These are phyloP conservation scores for Saccharum spontaneum DNA, from an alignment of 176 grass and related monocot genomes.

Conservation along the genomic window DNA sequence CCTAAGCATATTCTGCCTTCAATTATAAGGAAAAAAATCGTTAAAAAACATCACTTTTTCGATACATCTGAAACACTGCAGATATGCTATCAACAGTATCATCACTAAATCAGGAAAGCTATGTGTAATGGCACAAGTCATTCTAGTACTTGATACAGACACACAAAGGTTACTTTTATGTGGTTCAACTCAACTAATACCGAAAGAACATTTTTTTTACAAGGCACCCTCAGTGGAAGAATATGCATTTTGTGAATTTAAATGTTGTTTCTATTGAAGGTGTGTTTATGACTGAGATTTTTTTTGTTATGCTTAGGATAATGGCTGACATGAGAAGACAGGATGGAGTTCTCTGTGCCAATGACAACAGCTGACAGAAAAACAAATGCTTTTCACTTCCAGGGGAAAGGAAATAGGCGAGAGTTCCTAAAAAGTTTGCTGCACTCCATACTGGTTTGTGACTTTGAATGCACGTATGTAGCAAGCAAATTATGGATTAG, in stretches of 20 bases:
- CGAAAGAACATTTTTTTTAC: background rate
- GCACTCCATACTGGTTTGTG: background rate
- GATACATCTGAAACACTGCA: background rate
- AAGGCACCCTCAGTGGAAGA: background rate
- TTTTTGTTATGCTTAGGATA: background rate
- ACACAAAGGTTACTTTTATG: background rate
- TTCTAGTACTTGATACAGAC: background rate
- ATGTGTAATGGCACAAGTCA: background rate
- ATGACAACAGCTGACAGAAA: constrained; percentile 40
- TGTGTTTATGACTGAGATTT: constrained; percentile 24
- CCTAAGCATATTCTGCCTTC: background rate
- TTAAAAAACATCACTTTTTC: background rate
- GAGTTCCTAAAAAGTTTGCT: background rate
- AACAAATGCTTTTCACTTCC: constrained; percentile 31
- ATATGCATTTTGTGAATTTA: constrained; percentile 5
- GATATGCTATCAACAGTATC: background rate
- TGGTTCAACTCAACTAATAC: background rate
- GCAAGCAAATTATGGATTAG: constrained; percentile 1
- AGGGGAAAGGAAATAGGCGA: constrained; percentile 27
- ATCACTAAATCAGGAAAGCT: background rate
- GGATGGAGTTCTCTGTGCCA: constrained; percentile 23
- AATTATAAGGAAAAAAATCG: background rate
- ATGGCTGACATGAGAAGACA: constrained; percentile 28
- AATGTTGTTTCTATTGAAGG: background rate
- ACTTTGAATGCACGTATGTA: background rate